A percentile compares a stretch with the other conserved stretches of the same genome.
phyloP scores from a whole-genome alignment of 768 basidiomycete genomes.

The Lactarius sp. region DNA sequence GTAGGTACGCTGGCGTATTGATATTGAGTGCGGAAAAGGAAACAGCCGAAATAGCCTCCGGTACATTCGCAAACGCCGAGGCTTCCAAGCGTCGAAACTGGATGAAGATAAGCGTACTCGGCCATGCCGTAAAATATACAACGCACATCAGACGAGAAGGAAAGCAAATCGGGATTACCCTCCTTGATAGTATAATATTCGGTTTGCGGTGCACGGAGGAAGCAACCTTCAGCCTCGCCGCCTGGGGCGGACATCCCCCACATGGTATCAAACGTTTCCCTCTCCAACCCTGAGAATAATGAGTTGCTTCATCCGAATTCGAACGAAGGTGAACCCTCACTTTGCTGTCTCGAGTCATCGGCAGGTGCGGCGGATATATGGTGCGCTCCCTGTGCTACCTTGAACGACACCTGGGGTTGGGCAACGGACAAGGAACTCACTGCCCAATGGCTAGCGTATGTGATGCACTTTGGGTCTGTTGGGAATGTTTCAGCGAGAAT shows the following conservation, averaged over 20 bases:
- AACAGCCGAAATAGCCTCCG: constrained; percentile 44
- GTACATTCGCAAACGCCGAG: constrained; percentile 36
- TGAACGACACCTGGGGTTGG: neutral
- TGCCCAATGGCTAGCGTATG: constrained; percentile 80
- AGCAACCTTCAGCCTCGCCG: constrained; percentile 51
- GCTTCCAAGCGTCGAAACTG: constrained; percentile 41
- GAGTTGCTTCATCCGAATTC: neutral
- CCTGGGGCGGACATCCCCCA: constrained; percentile 66
- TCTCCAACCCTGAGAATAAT: constrained; percentile 50
- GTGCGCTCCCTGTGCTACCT: constrained; percentile 60
- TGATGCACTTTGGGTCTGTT: constrained; percentile 64
- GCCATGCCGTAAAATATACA: neutral
- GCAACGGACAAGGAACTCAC: constrained; percentile 38
- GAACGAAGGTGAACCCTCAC: constrained; percentile 36
- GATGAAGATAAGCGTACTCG: neutral
- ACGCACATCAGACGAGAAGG: constrained; percentile 35
- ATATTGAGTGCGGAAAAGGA: constrained; percentile 66
- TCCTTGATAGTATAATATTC: constrained; percentile 49
- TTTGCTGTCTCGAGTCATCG: constrained; percentile 40
- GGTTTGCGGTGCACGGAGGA: constrained; percentile 58
- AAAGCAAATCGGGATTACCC: constrained; percentile 35
- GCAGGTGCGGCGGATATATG: constrained; percentile 53
- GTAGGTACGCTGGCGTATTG: constrained; percentile 56
- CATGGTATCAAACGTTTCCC: constrained; percentile 69
- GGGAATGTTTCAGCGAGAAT: constrained; percentile 70